A percentile compares a stretch with the other conserved stretches of the same genome.
Conservation (phyloP, 768 basidiomycete species). For the Multifurca ochricompacta region DNA sequence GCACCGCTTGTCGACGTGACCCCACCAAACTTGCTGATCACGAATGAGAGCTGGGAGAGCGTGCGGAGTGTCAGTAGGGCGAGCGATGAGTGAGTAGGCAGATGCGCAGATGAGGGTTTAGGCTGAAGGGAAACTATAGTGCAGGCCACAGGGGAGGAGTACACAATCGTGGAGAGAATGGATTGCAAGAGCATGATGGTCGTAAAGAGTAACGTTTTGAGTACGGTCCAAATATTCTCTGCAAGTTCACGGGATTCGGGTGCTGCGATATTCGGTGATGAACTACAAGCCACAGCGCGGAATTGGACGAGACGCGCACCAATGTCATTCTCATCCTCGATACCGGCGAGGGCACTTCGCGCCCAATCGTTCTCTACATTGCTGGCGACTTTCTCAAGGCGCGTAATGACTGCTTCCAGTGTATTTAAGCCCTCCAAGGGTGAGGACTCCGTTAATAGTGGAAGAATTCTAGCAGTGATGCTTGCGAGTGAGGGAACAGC, state of each 20-base stretch:
- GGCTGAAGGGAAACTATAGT: background rate
- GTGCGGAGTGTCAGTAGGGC: slow-evolving; percentile 48
- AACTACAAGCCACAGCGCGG: background rate
- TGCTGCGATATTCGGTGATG: slow-evolving; percentile 26
- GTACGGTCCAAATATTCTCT: slow-evolving; percentile 52
- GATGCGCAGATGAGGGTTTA: background rate
- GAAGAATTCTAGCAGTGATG: slow-evolving; percentile 22
- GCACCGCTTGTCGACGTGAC: slow-evolving; percentile 44
- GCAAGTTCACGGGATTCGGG: slow-evolving; percentile 38
- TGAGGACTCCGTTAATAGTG: slow-evolving; percentile 24
- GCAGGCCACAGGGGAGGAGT: slow-evolving; percentile 22
- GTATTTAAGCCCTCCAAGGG: slow-evolving; percentile 24
- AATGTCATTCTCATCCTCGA: slow-evolving; percentile 26
- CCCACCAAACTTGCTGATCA: slow-evolving; percentile 76
- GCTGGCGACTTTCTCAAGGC: slow-evolving; percentile 21
- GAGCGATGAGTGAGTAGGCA: slow-evolving; percentile 37
- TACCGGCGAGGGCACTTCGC: slow-evolving; percentile 23
- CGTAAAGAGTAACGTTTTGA: slow-evolving; percentile 74
- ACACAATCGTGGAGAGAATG: slow-evolving; percentile 47
- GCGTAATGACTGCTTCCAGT: slow-evolving; percentile 19
- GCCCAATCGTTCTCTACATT: slow-evolving; percentile 27
- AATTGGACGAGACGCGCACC: slow-evolving; percentile 20
- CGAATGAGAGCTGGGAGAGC: slow-evolving; percentile 63
- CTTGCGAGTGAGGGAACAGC: slow-evolving; percentile 25
- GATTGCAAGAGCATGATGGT: slow-evolving; percentile 62